Evolutionary conservation across 345 rosid species (phyloP).

Genomic region (Gossypium australe): DNA sequence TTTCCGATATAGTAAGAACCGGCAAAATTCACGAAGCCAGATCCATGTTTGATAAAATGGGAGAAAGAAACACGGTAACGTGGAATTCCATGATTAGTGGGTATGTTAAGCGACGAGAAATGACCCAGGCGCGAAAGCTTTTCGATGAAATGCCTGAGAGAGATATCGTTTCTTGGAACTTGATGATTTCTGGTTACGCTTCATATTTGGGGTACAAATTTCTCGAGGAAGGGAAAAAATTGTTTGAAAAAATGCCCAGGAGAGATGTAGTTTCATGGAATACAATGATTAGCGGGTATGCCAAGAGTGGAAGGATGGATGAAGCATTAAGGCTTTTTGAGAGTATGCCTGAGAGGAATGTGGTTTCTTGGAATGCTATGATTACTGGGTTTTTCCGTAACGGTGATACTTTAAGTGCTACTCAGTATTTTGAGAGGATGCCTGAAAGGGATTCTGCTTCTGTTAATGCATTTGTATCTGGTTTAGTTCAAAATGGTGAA

Average conservation of each 20-base stretch:
- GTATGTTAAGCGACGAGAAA: slow-evolving; percentile 13
- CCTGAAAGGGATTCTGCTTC: slow-evolving; percentile 10
- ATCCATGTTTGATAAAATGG: slow-evolving; percentile 14
- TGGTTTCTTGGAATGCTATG: slow-evolving; percentile 20
- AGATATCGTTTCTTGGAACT: slow-evolving; percentile 13
- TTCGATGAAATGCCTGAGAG: slow-evolving; percentile 17
- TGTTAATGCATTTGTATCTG: slow-evolving; percentile 11
- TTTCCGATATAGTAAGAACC: neutral
- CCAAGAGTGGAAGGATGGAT: slow-evolving; percentile 14
- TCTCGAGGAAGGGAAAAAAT: slow-evolving; percentile 9
- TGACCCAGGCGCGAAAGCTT: slow-evolving; percentile 10
- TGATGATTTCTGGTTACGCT: slow-evolving; percentile 13
- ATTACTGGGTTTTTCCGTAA: slow-evolving; percentile 17
- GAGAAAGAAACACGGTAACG: slow-evolving; percentile 11
- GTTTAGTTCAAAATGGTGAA: slow-evolving; percentile 10
- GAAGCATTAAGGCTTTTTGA: slow-evolving; percentile 13
- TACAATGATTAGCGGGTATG: slow-evolving; percentile 20
- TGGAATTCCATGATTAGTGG: slow-evolving; percentile 16
- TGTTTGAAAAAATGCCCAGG: slow-evolving; percentile 17
- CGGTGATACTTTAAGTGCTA: slow-evolving; percentile 10
- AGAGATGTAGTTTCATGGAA: slow-evolving; percentile 12
- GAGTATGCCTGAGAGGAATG: slow-evolving; percentile 15
- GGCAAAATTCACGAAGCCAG: neutral
- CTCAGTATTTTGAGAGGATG: slow-evolving; percentile 9
- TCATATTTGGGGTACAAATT: slow-evolving; percentile 8